Base-by-base conservation (phyloP, 1,284 basidiomycete species). In the Wallemia hederae region DNA sequence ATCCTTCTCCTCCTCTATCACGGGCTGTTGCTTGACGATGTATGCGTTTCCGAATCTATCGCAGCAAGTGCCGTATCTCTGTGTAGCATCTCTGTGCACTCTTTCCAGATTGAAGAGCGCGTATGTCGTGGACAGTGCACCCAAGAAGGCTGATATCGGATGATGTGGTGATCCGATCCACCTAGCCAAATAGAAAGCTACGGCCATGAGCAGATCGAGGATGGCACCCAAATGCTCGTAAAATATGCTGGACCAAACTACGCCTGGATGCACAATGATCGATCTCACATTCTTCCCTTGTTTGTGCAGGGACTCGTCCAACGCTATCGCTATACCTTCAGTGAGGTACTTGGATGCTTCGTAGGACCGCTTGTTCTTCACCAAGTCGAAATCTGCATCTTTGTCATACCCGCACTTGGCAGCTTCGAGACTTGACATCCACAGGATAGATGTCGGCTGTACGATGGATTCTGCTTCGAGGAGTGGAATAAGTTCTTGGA, bases 341-440 rank as follows among this genome's bases (percentile, higher is more conserved):
- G 80, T 80, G 69, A 88, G 80, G 68, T 84, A 88, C 70, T 91
- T 91, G 11, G 79, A 77, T 7, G 75, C 75, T 64, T 83, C 77
- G 68, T 91, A 92, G 0, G 82, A 77, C 60, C 77, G 73, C 24
- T 69, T 65, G 9, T 80, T 79, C 56, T 76, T 72, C 26, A 78
- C 70, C 24, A 85, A 74, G 67, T 91, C 85, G 76, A 79, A 82
- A 69, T 92, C 87, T 60, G 66, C 64, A 2, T 70, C 58, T 1
- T 67, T 65, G 31, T 76, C 75, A 62, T 82, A 83, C 58, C 70
- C 75, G 26, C 70, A 66, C 0, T 78, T 75, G 19, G 71, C 72
- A 0, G 80, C 77, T 68, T 84, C 82, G 7, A 81, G 66, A 1
- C 85, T 88, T 1, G 84, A 83, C 62, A 80, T 81, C 83, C 88